A percentile compares a stretch with the other conserved stretches of the same genome.
These are phyloP conservation scores for Setaria viridis DNA, from an alignment of 202 grass and related monocot genomes.

Conservation along the genomic window DNA sequence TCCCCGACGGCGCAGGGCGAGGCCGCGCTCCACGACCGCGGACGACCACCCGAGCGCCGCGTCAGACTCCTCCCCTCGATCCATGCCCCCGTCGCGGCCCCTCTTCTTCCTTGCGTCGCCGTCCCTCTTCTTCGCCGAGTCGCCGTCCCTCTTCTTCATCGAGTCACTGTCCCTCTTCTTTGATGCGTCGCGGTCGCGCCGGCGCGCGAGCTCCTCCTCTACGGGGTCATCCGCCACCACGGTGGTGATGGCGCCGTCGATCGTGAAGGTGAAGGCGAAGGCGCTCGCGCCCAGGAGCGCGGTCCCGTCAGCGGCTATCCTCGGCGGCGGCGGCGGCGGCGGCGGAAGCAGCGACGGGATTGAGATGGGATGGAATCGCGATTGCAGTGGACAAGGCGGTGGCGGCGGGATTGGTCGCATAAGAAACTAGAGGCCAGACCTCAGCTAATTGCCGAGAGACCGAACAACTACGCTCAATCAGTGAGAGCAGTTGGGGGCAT, in stretches of 20 bases:
- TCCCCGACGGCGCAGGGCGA: constrained; percentile 2
- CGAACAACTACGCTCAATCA: constrained; percentile 4
- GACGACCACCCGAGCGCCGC: neutral
- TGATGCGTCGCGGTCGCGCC: neutral
- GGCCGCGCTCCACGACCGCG: constrained; percentile 11
- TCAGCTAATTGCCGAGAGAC: neutral
- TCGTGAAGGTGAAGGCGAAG: neutral
- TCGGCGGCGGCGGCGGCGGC: neutral
- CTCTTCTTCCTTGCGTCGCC: neutral
- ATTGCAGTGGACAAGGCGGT: neutral
- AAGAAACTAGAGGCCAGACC: neutral
- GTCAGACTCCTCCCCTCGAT: neutral
- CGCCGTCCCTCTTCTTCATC: no score
- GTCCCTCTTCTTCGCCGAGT: no score
- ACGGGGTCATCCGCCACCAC: neutral
- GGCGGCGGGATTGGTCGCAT: neutral
- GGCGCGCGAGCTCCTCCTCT: neutral
- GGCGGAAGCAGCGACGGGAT: no score
- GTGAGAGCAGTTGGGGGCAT: neutral
- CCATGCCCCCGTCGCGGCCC: neutral
- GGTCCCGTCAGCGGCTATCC: neutral
- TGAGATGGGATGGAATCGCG: neutral
- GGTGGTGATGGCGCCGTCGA: neutral
- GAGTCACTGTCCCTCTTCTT: no score
- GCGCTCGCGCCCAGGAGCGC: neutral